Evolutionary conservation across 108 stramenopile species (phyloP).

Genomic region (Nannochloropsis granulata): DNA sequence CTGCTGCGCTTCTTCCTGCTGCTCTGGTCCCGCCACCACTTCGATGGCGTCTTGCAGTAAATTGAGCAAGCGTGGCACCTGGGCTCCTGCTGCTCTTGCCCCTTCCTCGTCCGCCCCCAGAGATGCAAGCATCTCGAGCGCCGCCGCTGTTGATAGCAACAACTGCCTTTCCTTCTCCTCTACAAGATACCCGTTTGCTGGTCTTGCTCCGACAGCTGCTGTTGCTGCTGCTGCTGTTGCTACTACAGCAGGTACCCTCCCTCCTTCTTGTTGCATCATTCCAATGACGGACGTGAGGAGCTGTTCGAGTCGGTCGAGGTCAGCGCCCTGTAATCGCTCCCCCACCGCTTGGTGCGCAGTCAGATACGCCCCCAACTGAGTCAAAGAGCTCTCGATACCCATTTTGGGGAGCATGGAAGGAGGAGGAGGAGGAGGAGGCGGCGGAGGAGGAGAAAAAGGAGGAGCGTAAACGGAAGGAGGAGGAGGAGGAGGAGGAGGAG

Average conservation of each 20-base stretch:
- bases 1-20: not conserved
- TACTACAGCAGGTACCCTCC: not conserved
- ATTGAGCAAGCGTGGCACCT: not conserved
- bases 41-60: not conserved
- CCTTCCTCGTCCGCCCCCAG: not conserved
- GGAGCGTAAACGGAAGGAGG: not conserved
- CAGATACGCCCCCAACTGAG: not conserved
- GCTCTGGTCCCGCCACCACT: not conserved
- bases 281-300: not conserved
- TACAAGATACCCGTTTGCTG: not conserved
- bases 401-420: not conserved
- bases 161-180: not conserved
- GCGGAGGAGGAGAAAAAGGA: not conserved
- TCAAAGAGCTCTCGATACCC: not conserved
- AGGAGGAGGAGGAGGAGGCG: not conserved
- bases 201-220: not conserved
- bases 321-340: not conserved
- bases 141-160: not conserved
- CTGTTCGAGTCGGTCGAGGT: not conserved
- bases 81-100: not conserved
- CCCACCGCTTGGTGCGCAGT: not conserved
- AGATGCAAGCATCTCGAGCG: not conserved
- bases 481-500: too few relatives aligned
- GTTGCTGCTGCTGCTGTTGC: not conserved
- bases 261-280: not conserved